These are phyloP conservation scores for Ceratocystis albifundus DNA, from an alignment of 2,329 filamentous ascomycete genomes.

Conservation along the genomic window DNA sequence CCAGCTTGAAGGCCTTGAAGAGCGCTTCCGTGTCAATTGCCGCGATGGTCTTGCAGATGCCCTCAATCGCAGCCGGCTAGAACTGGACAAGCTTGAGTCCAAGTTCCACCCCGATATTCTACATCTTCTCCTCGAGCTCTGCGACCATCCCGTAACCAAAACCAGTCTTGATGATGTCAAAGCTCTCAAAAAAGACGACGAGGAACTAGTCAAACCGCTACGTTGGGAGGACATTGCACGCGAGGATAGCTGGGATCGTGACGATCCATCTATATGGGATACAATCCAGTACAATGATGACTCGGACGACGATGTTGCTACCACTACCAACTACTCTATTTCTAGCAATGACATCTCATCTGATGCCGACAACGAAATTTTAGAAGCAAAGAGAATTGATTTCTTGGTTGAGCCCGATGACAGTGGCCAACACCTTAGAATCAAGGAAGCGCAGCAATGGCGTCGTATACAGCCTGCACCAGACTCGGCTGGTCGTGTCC, in stretches of 20 bases:
- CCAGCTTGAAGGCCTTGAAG: conserved; percentile 60
- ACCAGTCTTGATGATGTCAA: conserved; percentile 54
- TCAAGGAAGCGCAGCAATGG: conserved; percentile 32
- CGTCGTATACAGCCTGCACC: conserved; percentile 30
- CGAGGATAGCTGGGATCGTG: conserved; percentile 57
- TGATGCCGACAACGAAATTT: not conserved
- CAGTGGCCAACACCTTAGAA: conserved; percentile 28
- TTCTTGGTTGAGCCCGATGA: conserved; percentile 32
- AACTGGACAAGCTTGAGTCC: conserved; percentile 42
- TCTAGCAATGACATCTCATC: conserved; percentile 30
- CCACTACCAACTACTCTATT: conserved; percentile 31
- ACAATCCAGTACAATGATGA: conserved; percentile 56
- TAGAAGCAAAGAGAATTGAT: conserved; percentile 25
- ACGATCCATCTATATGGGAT: conserved; percentile 57
- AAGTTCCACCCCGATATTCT: conserved; percentile 71
- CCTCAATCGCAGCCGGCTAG: conserved; percentile 46
- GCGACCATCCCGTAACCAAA: conserved; percentile 64
- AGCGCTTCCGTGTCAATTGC: conserved; percentile 72
- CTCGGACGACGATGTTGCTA: conserved; percentile 43
- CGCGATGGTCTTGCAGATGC: conserved; percentile 69
- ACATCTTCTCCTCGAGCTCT: conserved; percentile 66
- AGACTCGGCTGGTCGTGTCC: conserved; percentile 29
- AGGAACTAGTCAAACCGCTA: conserved; percentile 39
- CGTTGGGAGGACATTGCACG: conserved; percentile 70
- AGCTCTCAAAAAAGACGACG: conserved; percentile 32